Percentiles rank a stretch among this genome's conserved stretches.
phyloP scores from a whole-genome alignment of 1,284 basidiomycete species.

The Hemileia vastatrix region DNA sequence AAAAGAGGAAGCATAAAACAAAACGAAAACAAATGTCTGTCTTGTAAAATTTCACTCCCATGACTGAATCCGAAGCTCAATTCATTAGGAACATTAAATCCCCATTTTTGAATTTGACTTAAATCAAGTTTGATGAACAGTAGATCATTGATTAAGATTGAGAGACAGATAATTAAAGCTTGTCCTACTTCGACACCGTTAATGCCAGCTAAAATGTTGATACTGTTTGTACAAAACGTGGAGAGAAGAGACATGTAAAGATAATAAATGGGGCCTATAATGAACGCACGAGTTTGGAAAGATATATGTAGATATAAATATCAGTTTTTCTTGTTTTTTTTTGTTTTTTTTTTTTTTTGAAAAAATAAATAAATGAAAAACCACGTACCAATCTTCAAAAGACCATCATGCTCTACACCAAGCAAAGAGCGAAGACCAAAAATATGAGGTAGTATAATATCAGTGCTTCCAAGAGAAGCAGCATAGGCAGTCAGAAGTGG shows the following conservation, averaged over 20 bases:
- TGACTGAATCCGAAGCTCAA: slow-evolving; percentile 46
- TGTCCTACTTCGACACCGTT: slow-evolving; percentile 94
- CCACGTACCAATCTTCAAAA: slow-evolving; percentile 76
- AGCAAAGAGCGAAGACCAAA: slow-evolving; percentile 37
- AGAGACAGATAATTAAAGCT: slow-evolving; percentile 80
- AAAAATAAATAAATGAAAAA: slow-evolving; percentile 7
- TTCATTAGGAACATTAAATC: no score
- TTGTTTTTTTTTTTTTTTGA: not conserved
- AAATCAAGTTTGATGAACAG: slow-evolving; percentile 62
- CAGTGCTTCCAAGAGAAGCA: slow-evolving; percentile 74
- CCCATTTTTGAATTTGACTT: not conserved
- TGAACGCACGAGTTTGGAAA: not conserved
- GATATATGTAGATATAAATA: no score
- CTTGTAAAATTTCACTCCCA: slow-evolving; percentile 74
- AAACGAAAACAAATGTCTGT: slow-evolving; percentile 83
- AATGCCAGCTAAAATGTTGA: slow-evolving; percentile 97
- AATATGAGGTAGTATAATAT: slow-evolving; percentile 81
- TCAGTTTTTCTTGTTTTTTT: not conserved
- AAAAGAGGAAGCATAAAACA: slow-evolving; percentile 94
- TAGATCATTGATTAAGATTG: slow-evolving; percentile 81
- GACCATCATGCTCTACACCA: slow-evolving; percentile 51
- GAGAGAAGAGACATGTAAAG: slow-evolving; percentile 91
- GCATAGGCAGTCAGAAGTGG: slow-evolving; percentile 94
- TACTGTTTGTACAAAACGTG: slow-evolving; percentile 94
- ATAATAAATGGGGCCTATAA: slow-evolving; percentile 83